Evolutionary conservation across 2,329 filamentous ascomycete species (phyloP), one percentile per base, ranked within the genome.

Genomic region (Aspergillus oerlinghausenensis): DNA sequence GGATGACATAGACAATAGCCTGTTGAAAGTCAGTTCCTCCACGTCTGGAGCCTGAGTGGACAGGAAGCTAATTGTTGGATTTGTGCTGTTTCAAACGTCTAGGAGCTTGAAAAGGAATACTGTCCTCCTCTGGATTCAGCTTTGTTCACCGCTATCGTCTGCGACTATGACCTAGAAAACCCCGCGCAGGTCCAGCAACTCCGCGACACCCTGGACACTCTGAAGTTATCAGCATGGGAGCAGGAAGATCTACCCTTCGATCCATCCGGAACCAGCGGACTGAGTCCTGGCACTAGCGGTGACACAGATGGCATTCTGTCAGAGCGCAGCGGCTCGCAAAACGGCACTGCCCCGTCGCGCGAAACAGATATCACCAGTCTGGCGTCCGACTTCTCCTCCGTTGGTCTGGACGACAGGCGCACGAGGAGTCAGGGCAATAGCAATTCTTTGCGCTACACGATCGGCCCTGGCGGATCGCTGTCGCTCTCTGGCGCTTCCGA

Each of bases 51-150:
- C n/a, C 25, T 38, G 35, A 14, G 10, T 14, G 19, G 19, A 49
- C 17, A 23, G 4, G 42, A 23, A 25, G 21, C 43, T 47, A 25
- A 47, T 47, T 19, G 9, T 25, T 47, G 43, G 23, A 14, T 26
- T 14, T 25, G 10, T 19, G 28, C n/a, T 28, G 19, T 29, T 32
- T 26, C 25, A 19, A 19, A 21, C 4, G 29, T 42, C 23, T 49
- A 77, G 74, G 71, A 73, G 47, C 64, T 77, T 25, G 69, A 92
- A 86, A 81, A 85, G 59, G 84, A 88, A 61, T 93, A 90, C 67
- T 87, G 86, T 68, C 83, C 88, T 25, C 82, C 87, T 19, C 74
- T 97, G 43, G 92, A 97, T 63, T 84, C 91, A 62, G 83, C 90
- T 0, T 81, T 93, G 11, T 83, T 97, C 57, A 82, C 88, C 54